Evolutionary conservation across 495 filamentous ascomycete species (phyloP), one percentile per base, ranked within the genome.

Genomic region (Aspergillus heteromorphus): DNA sequence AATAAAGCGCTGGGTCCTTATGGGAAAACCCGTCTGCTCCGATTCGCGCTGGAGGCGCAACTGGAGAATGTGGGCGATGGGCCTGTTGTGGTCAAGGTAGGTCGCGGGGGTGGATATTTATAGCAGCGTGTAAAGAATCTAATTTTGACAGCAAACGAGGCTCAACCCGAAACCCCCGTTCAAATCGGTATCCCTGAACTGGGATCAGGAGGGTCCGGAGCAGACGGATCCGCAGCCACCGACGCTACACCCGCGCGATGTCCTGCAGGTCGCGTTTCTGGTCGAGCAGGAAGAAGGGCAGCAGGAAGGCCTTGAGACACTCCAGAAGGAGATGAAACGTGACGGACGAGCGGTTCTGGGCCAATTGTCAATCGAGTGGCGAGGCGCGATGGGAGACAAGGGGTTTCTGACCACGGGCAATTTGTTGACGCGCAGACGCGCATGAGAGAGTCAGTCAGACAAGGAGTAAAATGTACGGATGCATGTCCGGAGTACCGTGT

Each of bases 231-330:
- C 58, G 4, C 62, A 69, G 47, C 67, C 75, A 57, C 89, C 89
- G 25, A 83, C 87, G 40, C 69, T 98, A 56, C 87, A 86, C 65
- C 88, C 89, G 6, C 83, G 87, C 34, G 93, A 97, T 76, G 84
- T 95, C 34, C 80, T 91, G 62, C 93, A 98, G 71, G 88, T 96
- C 48, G 91, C 89, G 45, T 98, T 96, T 65, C 65, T 95, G 17
- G 76, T 98, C 9, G 83, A 91, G 62, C 85, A 92, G 66, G 73
- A 83, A 55, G 72, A 70, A 54, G 72, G 70, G 18, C 71, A 73
- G 47, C 71, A 75, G 21, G 76, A 72, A 8, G 74, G 70, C 6
- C 65, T 73, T n/a, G 79, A 79, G 40, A 54, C 65, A 6, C 62
- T 73, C 17, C 71, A 70, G 51, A 80, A 77, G 57, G 79, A 82